A percentile compares a stretch with the other conserved stretches of the same genome.
phyloP scores from a whole-genome alignment of 768 basidiomycete species.

The Termitomyces sp. region DNA sequence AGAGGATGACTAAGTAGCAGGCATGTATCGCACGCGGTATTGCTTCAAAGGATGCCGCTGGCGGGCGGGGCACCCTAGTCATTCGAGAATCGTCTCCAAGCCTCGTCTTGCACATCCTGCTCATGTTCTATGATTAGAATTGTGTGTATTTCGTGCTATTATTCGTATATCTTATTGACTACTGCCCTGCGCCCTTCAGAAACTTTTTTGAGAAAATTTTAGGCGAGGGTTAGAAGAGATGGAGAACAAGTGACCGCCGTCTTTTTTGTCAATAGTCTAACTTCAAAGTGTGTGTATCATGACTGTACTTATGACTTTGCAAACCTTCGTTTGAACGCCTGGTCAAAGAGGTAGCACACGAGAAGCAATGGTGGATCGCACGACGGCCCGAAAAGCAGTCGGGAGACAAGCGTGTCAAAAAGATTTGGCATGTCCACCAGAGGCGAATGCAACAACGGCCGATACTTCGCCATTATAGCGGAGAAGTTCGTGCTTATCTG shows the following conservation, averaged over 20 bases:
- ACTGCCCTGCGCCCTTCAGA: conserved; percentile 1
- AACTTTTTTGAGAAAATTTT: neutral
- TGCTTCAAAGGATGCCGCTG: neutral
- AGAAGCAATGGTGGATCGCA: neutral
- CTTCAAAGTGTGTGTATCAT: neutral
- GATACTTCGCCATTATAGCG: too few species aligned
- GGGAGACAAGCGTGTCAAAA: too few species aligned
- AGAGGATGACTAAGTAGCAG: conserved; percentile 22
- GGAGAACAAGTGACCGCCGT: neutral
- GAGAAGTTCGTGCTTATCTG: too few species aligned
- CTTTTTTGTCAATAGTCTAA: neutral
- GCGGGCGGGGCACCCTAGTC: neutral
- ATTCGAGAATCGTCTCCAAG: conserved; percentile 2
- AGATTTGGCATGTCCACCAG: too few species aligned
- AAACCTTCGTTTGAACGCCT: neutral
- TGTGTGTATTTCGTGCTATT: conserved; percentile 13
- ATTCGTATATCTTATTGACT: conserved; percentile 8
- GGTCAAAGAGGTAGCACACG: neutral
- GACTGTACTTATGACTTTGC: neutral
- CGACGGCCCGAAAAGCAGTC: too few species aligned
- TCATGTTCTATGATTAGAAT: conserved; percentile 7
- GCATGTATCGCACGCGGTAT: neutral
- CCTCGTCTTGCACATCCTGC: conserved; percentile 1
- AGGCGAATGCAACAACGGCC: too few species aligned
- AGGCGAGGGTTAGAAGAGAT: neutral